A percentile compares a stretch with the other conserved stretches of the same genome.
phyloP scores from a whole-genome alignment of 1,139 yeast genomes.

The Keqinozyma sinolaborantium region DNA sequence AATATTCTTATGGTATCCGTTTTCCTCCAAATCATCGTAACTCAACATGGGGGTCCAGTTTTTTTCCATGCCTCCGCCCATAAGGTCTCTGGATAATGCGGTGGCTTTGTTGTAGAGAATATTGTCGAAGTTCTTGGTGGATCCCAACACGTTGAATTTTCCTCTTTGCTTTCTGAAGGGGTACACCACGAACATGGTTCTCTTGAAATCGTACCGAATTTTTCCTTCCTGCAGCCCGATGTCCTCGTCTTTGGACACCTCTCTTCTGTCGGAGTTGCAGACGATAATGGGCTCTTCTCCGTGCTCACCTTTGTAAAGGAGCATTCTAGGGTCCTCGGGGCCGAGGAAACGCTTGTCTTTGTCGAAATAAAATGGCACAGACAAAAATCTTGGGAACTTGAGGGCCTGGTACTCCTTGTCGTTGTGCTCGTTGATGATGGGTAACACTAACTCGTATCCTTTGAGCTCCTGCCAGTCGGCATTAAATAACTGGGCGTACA shows the following conservation, averaged over 20 bases:
- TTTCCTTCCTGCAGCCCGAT: slow-evolving; percentile 13
- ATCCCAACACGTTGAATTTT: slow-evolving; percentile 23
- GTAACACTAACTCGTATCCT: slow-evolving; percentile 19
- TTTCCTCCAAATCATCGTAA: slow-evolving; percentile 14
- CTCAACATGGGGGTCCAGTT: slow-evolving; percentile 45
- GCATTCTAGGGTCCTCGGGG: slow-evolving; percentile 47
- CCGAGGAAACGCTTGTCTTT: slow-evolving; percentile 26
- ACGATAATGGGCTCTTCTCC: slow-evolving; percentile 32
- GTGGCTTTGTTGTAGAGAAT: slow-evolving; percentile 18
- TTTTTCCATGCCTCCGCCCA: slow-evolving; percentile 25
- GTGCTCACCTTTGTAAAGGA: slow-evolving; percentile 23
- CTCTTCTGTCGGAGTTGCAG: slow-evolving; percentile 25
- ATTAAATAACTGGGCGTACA: slow-evolving; percentile 23
- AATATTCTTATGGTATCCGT: slow-evolving; percentile 24
- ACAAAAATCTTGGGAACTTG: slow-evolving; percentile 22
- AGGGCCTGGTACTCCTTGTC: slow-evolving; percentile 11
- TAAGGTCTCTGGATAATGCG: slow-evolving; percentile 21
- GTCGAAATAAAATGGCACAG: slow-evolving; percentile 25
- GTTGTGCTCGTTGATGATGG: slow-evolving; percentile 13
- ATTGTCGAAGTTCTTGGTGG: slow-evolving; percentile 14
- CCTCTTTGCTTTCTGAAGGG: slow-evolving; percentile 38
- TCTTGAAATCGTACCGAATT: slow-evolving; percentile 17
- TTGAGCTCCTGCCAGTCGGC: slow-evolving; percentile 25
- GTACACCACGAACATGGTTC: slow-evolving; percentile 35
- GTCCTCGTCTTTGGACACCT: slow-evolving; percentile 8